Conservation (phyloP, 2,329 filamentous ascomycete genomes). For the Talaromyces marneffei region DNA sequence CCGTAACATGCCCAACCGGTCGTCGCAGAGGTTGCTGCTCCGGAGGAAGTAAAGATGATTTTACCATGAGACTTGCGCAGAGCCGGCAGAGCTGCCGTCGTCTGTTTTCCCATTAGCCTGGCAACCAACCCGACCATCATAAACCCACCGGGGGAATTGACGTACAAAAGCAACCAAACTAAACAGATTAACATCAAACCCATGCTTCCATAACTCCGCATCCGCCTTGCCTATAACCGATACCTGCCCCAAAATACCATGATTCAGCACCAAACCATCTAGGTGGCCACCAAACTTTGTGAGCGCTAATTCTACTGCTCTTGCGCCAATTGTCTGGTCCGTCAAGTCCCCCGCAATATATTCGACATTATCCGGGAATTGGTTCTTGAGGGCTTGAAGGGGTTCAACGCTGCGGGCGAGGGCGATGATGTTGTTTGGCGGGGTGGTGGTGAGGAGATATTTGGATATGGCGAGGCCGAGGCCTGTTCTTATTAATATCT, state of each 20-base stretch:
- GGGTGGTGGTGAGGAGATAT: constrained; percentile 49
- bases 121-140: too few relatives aligned
- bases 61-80: constrained; percentile 64
- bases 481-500: constrained; percentile 38
- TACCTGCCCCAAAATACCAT: constrained; percentile 74
- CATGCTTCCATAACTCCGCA: constrained; percentile 66
- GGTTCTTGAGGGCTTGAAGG: constrained; percentile 48
- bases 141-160: too few relatives aligned
- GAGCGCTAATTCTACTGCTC: constrained; percentile 60
- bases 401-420: constrained; percentile 52
- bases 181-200: constrained; percentile 83
- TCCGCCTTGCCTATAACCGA: constrained; percentile 61
- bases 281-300: constrained; percentile 60
- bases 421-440: constrained; percentile 52
- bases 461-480: constrained; percentile 58
- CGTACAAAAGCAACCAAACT: constrained; percentile 71
- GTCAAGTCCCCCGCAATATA: constrained; percentile 54
- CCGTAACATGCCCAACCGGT: constrained; percentile 75
- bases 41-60: constrained; percentile 74
- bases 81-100: constrained; percentile 63
- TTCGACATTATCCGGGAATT: constrained; percentile 51
- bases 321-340: constrained; percentile 50
- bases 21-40: constrained; percentile 63
- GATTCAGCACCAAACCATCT: constrained; percentile 82
- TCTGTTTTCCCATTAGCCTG: constrained; percentile 44